Conservation (phyloP, 176 grass and related monocot genomes). For the Oryza australiensis region DNA sequence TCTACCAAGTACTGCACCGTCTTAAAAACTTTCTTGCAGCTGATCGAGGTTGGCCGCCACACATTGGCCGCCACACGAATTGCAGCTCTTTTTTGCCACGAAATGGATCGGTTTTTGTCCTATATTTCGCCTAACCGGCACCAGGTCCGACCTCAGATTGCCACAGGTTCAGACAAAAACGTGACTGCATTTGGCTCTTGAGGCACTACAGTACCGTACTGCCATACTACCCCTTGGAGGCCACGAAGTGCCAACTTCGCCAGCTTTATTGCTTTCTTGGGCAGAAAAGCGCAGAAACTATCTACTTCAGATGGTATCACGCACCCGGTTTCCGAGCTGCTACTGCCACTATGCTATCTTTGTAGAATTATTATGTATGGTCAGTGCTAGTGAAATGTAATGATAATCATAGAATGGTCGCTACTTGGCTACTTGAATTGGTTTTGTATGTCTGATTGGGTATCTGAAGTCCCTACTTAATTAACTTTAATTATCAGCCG, state of each 20-base stretch:
- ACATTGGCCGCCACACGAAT: too few species aligned
- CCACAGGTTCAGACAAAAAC: constrained; percentile 1
- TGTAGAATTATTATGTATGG: neutral
- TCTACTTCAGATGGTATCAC: constrained; percentile 2
- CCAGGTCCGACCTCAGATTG: neutral
- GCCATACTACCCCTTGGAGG: constrained; percentile 9
- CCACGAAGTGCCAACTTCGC: constrained; percentile 15
- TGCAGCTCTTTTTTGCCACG: neutral
- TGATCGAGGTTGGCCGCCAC: neutral
- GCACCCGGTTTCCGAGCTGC: constrained; percentile 30
- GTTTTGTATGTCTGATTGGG: neutral
- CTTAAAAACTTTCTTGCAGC: neutral
- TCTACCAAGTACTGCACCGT: neutral
- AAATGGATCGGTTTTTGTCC: neutral
- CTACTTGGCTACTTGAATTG: neutral
- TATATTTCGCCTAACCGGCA: neutral
- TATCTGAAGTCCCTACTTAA: neutral
- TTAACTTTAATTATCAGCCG: neutral
- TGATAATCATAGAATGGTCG: neutral
- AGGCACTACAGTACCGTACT: neutral
- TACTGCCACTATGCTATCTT: neutral
- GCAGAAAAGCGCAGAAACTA: constrained; percentile 23
- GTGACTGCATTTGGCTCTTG: neutral
- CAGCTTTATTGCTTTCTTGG: neutral
- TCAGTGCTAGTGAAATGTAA: neutral